Percentiles rank a stretch among this genome's conserved stretches.
Conservation (phyloP, 208 protist species). For the Crithidia brevicula region DNA sequence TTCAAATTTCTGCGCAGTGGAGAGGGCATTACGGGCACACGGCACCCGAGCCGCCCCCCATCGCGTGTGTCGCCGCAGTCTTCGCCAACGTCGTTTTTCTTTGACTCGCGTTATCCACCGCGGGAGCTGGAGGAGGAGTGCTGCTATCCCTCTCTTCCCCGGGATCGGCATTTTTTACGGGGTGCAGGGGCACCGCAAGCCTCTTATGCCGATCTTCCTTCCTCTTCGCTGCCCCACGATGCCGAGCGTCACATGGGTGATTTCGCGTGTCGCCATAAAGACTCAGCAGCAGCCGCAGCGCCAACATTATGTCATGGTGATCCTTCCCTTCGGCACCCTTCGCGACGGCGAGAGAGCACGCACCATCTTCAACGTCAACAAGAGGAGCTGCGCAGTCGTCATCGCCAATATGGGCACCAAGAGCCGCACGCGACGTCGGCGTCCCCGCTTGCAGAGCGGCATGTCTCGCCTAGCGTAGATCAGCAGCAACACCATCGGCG, state of each 20-base stretch:
- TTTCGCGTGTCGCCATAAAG: background rate
- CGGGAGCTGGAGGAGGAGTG: background rate
- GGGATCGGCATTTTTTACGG: background rate
- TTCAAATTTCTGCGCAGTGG: constrained; percentile 22
- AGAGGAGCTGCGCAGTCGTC: too few species aligned
- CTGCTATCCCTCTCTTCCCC: constrained; percentile 6
- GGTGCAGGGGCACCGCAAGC: background rate
- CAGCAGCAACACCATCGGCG: too few species aligned
- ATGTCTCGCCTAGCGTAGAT: too few species aligned
- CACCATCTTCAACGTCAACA: too few species aligned
- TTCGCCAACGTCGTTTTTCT: background rate
- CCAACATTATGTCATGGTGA: too few species aligned
- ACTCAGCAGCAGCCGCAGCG: background rate
- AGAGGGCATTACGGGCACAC: background rate
- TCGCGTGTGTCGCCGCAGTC: constrained; percentile 3
- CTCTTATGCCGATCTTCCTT: background rate
- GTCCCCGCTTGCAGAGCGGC: too few species aligned
- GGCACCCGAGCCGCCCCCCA: constrained; percentile 8
- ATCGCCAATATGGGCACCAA: too few species aligned
- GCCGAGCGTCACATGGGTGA: background rate
- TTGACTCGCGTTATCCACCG: background rate
- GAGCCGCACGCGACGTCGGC: too few species aligned
- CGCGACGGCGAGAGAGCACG: too few species aligned
- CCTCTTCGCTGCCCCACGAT: background rate
- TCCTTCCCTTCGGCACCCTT: too few species aligned